Conservation (phyloP, 768 basidiomycete species). For the Naematelia aurantialba region DNA sequence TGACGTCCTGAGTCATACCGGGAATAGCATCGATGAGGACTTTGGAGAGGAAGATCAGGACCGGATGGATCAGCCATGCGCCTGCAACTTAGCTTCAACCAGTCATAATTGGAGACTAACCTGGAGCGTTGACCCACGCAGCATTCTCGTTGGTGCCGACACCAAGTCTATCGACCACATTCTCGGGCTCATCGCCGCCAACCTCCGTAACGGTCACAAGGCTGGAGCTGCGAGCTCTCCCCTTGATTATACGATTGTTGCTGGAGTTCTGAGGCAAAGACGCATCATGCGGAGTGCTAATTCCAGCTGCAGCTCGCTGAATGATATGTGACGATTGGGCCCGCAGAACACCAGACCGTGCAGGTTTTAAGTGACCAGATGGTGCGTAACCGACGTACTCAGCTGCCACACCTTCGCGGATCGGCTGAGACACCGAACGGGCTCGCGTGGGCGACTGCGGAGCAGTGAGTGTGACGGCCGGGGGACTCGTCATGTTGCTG, state of each 20-base stretch:
- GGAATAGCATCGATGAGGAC: constrained; percentile 90
- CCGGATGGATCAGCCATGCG: constrained; percentile 95
- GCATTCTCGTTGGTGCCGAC: constrained; percentile 50
- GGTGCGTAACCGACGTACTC: constrained; percentile 1
- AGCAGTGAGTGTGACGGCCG: constrained; percentile 31
- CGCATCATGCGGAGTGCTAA: background rate
- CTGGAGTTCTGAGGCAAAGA: background rate
- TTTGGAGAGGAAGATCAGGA: constrained; percentile 85
- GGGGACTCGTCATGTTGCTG: constrained; percentile 7
- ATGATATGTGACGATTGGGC: constrained; percentile 29
- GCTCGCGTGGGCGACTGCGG: constrained; percentile 37
- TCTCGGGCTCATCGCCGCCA: constrained; percentile 49
- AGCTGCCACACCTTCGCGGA: constrained; percentile 28
- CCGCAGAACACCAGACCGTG: constrained; percentile 16
- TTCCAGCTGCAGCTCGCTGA: constrained; percentile 2
- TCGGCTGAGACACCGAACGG: constrained; percentile 43
- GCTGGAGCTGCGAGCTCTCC: constrained; percentile 48
- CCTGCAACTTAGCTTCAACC: constrained; percentile 55
- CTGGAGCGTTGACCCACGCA: constrained; percentile 51
- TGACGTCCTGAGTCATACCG: constrained; percentile 86
- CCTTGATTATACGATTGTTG: constrained; percentile 12
- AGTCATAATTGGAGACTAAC: constrained; percentile 29
- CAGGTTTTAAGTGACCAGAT: constrained; percentile 16
- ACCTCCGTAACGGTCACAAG: constrained; percentile 51
- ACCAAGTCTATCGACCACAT: constrained; percentile 48